Base-by-base conservation (phyloP, 208 protist genomes). In the Wallacemonas sp. region DNA sequence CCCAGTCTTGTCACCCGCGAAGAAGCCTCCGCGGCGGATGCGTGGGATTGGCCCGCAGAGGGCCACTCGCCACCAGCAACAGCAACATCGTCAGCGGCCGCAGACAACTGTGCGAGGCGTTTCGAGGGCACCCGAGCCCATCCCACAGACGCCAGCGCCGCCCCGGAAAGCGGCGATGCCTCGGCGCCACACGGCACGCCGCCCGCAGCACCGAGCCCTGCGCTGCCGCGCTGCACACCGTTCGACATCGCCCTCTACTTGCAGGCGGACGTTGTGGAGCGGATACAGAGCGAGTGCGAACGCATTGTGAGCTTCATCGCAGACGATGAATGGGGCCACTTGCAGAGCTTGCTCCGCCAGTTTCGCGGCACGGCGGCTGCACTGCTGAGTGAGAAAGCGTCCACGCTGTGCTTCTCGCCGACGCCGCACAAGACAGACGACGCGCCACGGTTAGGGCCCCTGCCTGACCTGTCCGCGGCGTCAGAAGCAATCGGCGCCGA, bases 271-370 rank as follows among this genome's bases (percentile, higher is more conserved):
- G 56, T 79, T 8, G 81, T 86, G 0, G 70, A 70, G 22, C 70
- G 67, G 1, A 77, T 88, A 19, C 84, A 90, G 46, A 64, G 77
- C 8, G 80, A 93, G 68, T 93, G 87, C 76, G 87, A 93, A 70
- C 87, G 87, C 63, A 19, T 81, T n/a, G 77, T 90, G 47, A 82
- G 72, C 30, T 84, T 88, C 54, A 62, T 93, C 17, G 31, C 64
- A 8, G 34, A 77, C 14, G 71, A 74, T 0, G 79, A 84, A 38
- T 81, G 79, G 71, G 62, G 71, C 17, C 73, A 72, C 62, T 59
- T 91, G 9, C 68, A 80, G 45, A 46, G 30, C 17, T 62, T 88
- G 1, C 28, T 86, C 2, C 28, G 39, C 15, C 61, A 83, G 59
- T 84, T 84, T 30, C 45, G 61, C 17, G 2, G 12, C 19, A 70